phyloP scores from a whole-genome alignment of 176 grass and related monocot genomes.

The Cenchrus fungigraminus region DNA sequence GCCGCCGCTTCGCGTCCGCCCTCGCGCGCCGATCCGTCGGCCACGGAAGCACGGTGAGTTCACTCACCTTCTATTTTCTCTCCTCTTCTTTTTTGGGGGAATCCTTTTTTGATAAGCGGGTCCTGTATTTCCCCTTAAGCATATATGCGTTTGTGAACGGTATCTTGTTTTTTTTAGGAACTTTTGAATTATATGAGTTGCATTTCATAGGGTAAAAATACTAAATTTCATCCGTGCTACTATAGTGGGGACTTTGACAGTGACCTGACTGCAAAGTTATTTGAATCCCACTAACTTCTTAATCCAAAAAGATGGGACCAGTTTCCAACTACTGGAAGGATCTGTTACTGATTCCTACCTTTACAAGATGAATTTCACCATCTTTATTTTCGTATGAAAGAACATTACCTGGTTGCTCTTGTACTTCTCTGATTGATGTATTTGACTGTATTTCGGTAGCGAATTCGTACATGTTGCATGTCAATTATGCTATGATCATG shows the following conservation, averaged over 20 bases:
- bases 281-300: not conserved
- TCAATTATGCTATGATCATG: not conserved
- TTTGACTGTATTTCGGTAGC: not conserved
- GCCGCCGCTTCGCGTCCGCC: constrained; percentile 84
- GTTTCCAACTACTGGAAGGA: not conserved
- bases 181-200: not conserved
- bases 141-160: not conserved
- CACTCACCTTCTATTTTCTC: not conserved
- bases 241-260: not conserved
- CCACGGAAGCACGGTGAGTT: constrained; percentile 60
- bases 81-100: not conserved
- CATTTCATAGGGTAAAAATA: not conserved
- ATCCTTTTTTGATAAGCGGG: not conserved
- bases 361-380: not conserved
- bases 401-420: not conserved
- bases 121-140: too few relatives aligned
- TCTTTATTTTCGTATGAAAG: not conserved
- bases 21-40: constrained; percentile 70
- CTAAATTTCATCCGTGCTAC: not conserved
- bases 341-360: not conserved
- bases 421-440: not conserved
- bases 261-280: not conserved
- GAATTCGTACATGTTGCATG: not conserved
- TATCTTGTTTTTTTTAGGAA: not conserved
- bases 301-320: not conserved